Conservation (phyloP, 176 grass and related monocot genomes). For the Zoysia pacifica region DNA sequence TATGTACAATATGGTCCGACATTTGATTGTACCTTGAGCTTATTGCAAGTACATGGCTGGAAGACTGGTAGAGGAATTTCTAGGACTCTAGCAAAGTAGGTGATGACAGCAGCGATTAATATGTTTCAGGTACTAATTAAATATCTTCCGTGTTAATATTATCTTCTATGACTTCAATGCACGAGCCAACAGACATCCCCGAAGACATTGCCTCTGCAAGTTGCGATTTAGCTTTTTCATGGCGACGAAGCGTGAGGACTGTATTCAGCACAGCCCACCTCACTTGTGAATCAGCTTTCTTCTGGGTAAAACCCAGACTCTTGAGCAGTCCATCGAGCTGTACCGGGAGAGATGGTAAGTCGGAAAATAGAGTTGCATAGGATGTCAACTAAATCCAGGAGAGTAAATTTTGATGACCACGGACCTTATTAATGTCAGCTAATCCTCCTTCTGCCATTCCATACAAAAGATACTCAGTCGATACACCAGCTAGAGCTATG, state of each 20-base stretch:
- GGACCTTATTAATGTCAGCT: slow-evolving; percentile 65
- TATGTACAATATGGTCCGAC: no score
- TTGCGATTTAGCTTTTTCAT: slow-evolving; percentile 49
- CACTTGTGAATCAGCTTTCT: slow-evolving; percentile 56
- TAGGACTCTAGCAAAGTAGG: no score
- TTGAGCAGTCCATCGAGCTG: slow-evolving; percentile 52
- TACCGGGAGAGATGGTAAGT: neutral
- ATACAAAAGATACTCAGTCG: slow-evolving; percentile 74
- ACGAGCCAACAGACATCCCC: slow-evolving; percentile 43
- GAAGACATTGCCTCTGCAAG: slow-evolving; percentile 49
- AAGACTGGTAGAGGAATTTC: no score
- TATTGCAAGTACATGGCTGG: no score
- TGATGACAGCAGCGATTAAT: no score
- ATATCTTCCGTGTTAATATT: slow-evolving; percentile 43
- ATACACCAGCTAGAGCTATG: slow-evolving; percentile 60
- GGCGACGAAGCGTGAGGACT: slow-evolving; percentile 38
- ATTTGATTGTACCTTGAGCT: no score
- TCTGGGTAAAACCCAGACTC: slow-evolving; percentile 44
- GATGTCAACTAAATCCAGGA: neutral
- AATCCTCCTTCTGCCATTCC: slow-evolving; percentile 77
- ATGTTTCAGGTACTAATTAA: slow-evolving; percentile 26
- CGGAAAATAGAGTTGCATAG: no score
- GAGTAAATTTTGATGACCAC: slow-evolving; percentile 3
- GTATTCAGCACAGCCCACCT: slow-evolving; percentile 57
- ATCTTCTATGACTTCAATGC: slow-evolving; percentile 49